Base-by-base conservation (phyloP, 2,329 filamentous ascomycete species). In the Aspergillus hortae region DNA sequence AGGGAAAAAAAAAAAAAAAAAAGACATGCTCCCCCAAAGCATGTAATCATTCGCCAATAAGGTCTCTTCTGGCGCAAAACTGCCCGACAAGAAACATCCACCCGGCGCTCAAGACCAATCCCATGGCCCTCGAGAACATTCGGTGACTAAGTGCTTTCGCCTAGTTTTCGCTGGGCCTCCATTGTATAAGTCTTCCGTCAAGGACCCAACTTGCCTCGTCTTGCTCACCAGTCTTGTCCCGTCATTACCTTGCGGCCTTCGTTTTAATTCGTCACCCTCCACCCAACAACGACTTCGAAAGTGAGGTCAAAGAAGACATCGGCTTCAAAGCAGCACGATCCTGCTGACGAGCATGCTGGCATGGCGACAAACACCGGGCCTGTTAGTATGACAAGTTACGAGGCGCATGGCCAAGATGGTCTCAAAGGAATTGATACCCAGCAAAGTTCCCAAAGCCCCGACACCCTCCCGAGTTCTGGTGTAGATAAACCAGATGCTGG, bases 291-390 rank as follows among this genome's bases (percentile, higher is more conserved):
- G 40, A 6, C 15, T n/a, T 19, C 15, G 19, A 11, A n/a, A 21
- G 17, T 7, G 36, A 40, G 44, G 33, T 21, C 15, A 27, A 23
- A n/a, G 21, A 30, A 41, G 40, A 51, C 12, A 54, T 23, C 23
- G 55, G 48, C 52, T 57, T 48, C 53, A 57, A 45, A 44, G 44
- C 44, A 30, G 50, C 46, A 46, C 40, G 40, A 35, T 35, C 46
- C 40, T 25, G 19, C 50, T 33, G 42, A 14, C 19, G 46, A 49
- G 44, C 49, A 48, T 60, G 64, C 40, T 45, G 23, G 55, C 51
- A 67, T 66, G 64, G 55, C 57, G 44, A 61, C 56, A 45, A 59
- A 58, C 47, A 33, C 55, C 43, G 52, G 53, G 40, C 43, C 52
- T 43, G 46, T 49, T 46, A 59, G 42, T 48, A 54, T 48, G 51